Percentiles rank a stretch among this genome's conserved stretches.
Evolutionary conservation across 2,329 filamentous ascomycete genomes (phyloP).

Genomic region (Curvularia sp.): DNA sequence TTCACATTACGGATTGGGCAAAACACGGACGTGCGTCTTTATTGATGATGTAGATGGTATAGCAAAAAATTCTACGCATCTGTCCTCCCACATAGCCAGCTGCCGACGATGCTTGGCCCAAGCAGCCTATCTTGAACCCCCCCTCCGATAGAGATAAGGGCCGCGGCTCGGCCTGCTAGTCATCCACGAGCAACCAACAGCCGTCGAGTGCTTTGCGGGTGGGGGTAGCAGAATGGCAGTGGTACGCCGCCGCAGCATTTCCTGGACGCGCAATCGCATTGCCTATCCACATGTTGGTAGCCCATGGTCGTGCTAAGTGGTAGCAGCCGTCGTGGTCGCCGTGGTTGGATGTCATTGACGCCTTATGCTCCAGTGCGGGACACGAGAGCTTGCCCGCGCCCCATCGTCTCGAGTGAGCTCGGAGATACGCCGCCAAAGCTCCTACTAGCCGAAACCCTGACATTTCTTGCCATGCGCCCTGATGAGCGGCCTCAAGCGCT

Average conservation of each 20-base stretch:
- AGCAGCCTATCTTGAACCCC: neutral
- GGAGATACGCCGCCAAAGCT: constrained; percentile 10
- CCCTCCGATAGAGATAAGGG: constrained; percentile 26
- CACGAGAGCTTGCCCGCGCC: constrained; percentile 13
- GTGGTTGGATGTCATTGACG: constrained; percentile 12
- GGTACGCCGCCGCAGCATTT: constrained; percentile 16
- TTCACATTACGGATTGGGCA: neutral
- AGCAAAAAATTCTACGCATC: neutral
- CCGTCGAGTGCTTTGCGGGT: constrained; percentile 17
- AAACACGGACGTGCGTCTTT: neutral
- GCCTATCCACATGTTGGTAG: constrained; percentile 11
- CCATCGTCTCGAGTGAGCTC: constrained; percentile 7
- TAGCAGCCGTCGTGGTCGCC: neutral
- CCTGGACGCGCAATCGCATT: constrained; percentile 15
- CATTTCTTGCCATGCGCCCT: constrained; percentile 46
- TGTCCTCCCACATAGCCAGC: neutral
- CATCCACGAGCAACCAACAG: constrained; percentile 19
- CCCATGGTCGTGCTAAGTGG: neutral
- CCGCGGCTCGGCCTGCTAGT: constrained; percentile 19
- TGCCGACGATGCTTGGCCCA: neutral
- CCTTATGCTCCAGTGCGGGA: constrained; percentile 28
- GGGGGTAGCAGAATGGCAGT: constrained; percentile 23
- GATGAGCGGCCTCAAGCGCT: constrained; percentile 51
- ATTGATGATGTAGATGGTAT: neutral
- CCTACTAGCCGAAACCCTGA: constrained; percentile 17